A percentile compares a stretch with the other conserved stretches of the same genome.
These are phyloP conservation scores for Boeremia exigua DNA, from an alignment of 2,329 filamentous ascomycete species.

Conservation along the genomic window DNA sequence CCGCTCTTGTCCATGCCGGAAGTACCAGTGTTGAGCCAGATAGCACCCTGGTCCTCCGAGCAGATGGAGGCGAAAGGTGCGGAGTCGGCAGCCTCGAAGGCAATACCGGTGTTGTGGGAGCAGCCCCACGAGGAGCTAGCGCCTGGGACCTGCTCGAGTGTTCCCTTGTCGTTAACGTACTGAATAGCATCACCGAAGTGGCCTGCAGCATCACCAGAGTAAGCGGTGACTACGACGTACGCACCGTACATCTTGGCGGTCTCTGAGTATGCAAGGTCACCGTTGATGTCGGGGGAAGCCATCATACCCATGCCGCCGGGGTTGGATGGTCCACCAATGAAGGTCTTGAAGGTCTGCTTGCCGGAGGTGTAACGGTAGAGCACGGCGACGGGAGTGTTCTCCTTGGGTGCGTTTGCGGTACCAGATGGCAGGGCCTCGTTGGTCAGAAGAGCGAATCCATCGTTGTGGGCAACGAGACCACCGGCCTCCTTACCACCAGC, in stretches of 20 bases:
- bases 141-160: conserved; percentile 58
- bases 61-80: conserved; percentile 66
- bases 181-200: conserved; percentile 66
- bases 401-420: conserved; percentile 57
- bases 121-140: conserved; percentile 66
- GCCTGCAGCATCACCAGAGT: conserved; percentile 60
- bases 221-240: conserved; percentile 67
- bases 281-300: conserved; percentile 65
- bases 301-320: conserved; percentile 54
- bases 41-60: conserved; percentile 67
- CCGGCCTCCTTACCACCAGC: conserved; percentile 63
- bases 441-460: conserved; percentile 68
- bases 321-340: conserved; percentile 63
- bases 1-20: conserved; percentile 66
- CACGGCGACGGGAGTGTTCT: conserved; percentile 60
- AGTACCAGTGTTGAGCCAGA: conserved; percentile 68
- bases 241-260: conserved; percentile 64
- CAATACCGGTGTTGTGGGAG: conserved; percentile 70
- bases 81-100: conserved; percentile 65
- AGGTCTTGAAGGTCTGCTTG: conserved; percentile 64
- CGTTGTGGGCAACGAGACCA: conserved; percentile 66
- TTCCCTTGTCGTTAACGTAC: conserved; percentile 58
- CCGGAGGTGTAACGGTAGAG: conserved; percentile 66
- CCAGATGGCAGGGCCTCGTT: conserved; percentile 62
- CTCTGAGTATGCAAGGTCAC: conserved; percentile 66